Base-by-base conservation (phyloP, 108 stramenopile species). In the Chaetoceros muelleri region DNA sequence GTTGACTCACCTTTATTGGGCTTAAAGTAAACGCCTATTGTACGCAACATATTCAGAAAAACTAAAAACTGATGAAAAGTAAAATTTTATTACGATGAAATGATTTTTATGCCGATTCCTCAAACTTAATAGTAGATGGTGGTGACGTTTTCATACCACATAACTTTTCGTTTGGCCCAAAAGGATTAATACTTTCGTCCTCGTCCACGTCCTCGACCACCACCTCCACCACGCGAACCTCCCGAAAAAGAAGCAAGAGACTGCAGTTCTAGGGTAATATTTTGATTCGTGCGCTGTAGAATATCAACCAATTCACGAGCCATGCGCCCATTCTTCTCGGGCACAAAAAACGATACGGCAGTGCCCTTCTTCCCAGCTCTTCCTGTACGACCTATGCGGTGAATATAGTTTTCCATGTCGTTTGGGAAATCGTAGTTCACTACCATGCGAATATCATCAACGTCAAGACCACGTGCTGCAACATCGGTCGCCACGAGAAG, bases 341-440 rank as follows among this genome's bases (percentile, higher is more conserved):
- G 65, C 34, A 98, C 92, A 62, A 92, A 92, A 67, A 99, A 98
- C 31, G 90, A 89, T 13, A 98, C 82, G 3, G 99, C 89, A 24
- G 72, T 64, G n/a, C 99, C 96, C 58, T 93, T 96, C 53, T 95
- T 95, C 0, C 97, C 98, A 20, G 97, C 98, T 55, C 99, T 92
- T 0, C 98, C 99, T 16, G 96, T 97, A 72, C 99, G 98, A 24
- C 99, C 97, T 53, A 99, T 94, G n/a, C 99, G 81, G 67, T 95
- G 93, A 31, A 95, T 73, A 66, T 89, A 85, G 60, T 34, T 61
- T 28, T 77, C 71, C 66, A 72, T 69, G 30, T 91, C 82, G 58
- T 70, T 75, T 10, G 91, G 86, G 60, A 87, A 71, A 73, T 93
- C 91, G 50, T 81, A 88, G 70, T 93, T 89, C 57, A 91, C 77